phyloP scores from a whole-genome alignment of 176 grass and related monocot species.

The Musa schizocarpa region DNA sequence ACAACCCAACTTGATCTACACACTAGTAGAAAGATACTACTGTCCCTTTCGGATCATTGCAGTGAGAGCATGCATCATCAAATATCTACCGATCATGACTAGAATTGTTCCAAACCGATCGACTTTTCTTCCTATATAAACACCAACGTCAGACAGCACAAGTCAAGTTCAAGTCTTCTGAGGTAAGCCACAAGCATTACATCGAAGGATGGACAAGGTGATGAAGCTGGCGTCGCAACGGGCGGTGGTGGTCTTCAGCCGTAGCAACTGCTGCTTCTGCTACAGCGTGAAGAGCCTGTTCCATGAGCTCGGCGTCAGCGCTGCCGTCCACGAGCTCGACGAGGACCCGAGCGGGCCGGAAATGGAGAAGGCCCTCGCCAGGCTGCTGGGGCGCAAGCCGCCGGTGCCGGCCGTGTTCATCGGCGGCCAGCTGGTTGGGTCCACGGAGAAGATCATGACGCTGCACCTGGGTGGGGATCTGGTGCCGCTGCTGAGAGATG shows the following conservation, averaged over 20 bases:
- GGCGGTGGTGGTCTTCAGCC: constrained; percentile 69
- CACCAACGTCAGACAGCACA: no score
- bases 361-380: constrained; percentile 30
- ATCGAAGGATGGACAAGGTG: constrained; percentile 27
- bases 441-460: constrained; percentile 35
- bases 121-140: no score
- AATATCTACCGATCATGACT: no score
- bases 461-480: constrained; percentile 39
- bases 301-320: constrained; percentile 32
- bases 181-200: no score
- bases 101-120: no score
- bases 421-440: constrained; percentile 35
- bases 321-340: constrained; percentile 34
- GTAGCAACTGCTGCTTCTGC: constrained; percentile 72
- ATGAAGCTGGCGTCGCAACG: constrained; percentile 51
- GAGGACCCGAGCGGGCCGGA: constrained; percentile 25
- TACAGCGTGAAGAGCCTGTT: constrained; percentile 51
- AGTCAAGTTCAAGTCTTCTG: no score
- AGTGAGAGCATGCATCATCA: no score
- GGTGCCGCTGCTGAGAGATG: constrained; percentile 36
- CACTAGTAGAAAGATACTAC: no score
- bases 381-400: constrained; percentile 15
- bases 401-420: constrained; percentile 42
- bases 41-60: no score
- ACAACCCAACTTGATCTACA: no score